These are phyloP conservation scores for Torrubiella hemipterigena DNA, from an alignment of 2,329 filamentous ascomycete species.

Conservation along the genomic window DNA sequence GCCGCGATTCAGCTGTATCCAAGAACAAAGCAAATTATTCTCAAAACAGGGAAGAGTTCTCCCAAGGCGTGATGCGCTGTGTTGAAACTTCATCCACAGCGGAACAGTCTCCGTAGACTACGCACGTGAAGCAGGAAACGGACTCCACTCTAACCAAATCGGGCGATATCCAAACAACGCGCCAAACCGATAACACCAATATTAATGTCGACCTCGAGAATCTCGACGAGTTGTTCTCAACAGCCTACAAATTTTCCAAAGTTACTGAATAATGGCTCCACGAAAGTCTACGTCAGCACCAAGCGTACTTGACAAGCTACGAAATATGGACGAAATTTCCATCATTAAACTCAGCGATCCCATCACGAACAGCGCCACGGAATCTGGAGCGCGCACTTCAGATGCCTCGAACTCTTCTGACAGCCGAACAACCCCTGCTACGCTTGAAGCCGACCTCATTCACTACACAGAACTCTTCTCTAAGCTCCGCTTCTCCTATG, in stretches of 20 bases:
- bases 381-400: slow-evolving; percentile 46
- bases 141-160: no score
- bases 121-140: no score
- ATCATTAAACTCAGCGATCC: slow-evolving; percentile 70
- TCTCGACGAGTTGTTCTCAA: no score
- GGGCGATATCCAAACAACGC: no score
- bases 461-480: slow-evolving; percentile 95
- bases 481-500: slow-evolving; percentile 92
- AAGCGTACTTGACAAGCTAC: slow-evolving; percentile 37
- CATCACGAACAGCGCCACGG: slow-evolving; percentile 44
- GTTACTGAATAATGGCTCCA: slow-evolving; percentile 12
- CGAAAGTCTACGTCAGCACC: slow-evolving; percentile 11
- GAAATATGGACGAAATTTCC: slow-evolving; percentile 49
- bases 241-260: background rate
- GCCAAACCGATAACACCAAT: no score
- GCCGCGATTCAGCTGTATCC: no score
- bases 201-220: no score
- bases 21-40: no score
- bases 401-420: slow-evolving; percentile 57
- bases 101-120: no score
- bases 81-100: no score
- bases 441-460: slow-evolving; percentile 68
- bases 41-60: no score
- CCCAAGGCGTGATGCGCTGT: no score
- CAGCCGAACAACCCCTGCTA: slow-evolving; percentile 59